Base-by-base conservation (phyloP, 225 moss, liverwort and hornwort species). In the Pseudoscleropodium purum region DNA sequence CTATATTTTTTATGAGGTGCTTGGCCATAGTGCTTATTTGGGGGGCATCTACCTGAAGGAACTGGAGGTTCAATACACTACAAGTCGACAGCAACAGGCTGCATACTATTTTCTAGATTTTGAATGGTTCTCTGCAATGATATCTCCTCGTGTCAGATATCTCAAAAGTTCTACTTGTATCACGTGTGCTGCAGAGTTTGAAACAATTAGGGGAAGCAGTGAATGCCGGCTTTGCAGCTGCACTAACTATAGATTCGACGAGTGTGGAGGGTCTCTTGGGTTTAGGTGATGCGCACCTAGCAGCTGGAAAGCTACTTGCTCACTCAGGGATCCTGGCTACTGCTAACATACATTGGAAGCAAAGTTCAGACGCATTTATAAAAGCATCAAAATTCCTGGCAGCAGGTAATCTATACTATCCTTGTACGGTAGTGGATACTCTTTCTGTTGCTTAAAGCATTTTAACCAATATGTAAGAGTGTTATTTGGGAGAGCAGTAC, bases 241-340 rank as follows among this genome's bases (percentile, higher is more conserved):
- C 92, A 34, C 85, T 98, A 54, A 97, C 87, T 31, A 90, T 98
- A 73, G 96, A 98, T 62, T 96, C 95, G 27, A 91, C 87, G 45
- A 95, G 90, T 75, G 91, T 95, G 65, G 95, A 92, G 79, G 91
- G 93, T 62, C 95, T 96, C 41, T 87, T 98, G 91, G 98, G 96
- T 63, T 92, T 96, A 84, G 98, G 95, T 54, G 98, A 98, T 73
- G 93, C 95, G 63, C 95, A 97, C 84, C 90, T 97, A 43, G 89
- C 96, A 57, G 95, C 95, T 67, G 96, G 93, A 47, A 98, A 98
- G 90, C 75, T 98, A 84, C 88, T 97, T 67, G 87, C 87, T 63
- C 90, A 82, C 30, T 90, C 73, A 65, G 89, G 90, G 74, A 88
- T 82, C 59, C 74, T 72, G 36, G 76, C 91, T 52, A 87, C 80